Evolutionary conservation across 164 flowering plant genomes (phyloP), one percentile per base, ranked within the genome.

Genomic region (Kingdonia uniflora): DNA sequence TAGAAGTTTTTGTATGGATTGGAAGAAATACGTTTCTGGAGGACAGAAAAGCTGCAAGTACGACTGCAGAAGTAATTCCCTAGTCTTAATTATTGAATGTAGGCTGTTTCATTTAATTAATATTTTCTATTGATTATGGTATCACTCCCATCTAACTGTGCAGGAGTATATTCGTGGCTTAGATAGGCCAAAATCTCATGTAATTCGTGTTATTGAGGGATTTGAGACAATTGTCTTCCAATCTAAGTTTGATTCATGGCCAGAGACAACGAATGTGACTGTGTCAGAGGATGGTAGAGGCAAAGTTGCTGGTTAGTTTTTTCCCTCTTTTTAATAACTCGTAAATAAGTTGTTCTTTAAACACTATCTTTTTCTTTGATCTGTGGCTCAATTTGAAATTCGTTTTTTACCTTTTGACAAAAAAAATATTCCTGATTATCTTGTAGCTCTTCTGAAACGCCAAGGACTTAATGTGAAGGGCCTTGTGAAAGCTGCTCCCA

Each of bases 391-490:
- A 21, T 41, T 54, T 48, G 14, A 15, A 19, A 41, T 14, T 41
- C 25, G 23, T 35, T 51, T 49, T 6, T 38, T 13, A n/a, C n/a
- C 26, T 40, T 38, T 39, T 65, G 24, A 45, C 8, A 19, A 6
- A 37, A n/a, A 19, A 20, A 51, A 6, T 12, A n/a, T 54, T 42
- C 19, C 42, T 19, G 25, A 29, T 71, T 54, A 15, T 66, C 43
- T 50, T 71, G 63, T 57, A 94, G 99, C 96, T 59, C 89, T 85
- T 70, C 67, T 85, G 45, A 82, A 82, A 70, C 84, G 95, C 45
- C 99, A 94, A 74, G 99, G 99, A 50, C 43, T 94, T 48, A 78
- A 94, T 67, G 99, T 94, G 66, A 87, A 85, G 68, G 99, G 99
- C 56, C 83, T 94, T 41, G 56, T 85, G 53, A 94, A 94, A 76